Evolutionary conservation across 805 yeast species (phyloP).

Genomic region (Metschnikowia dekortorum): DNA sequence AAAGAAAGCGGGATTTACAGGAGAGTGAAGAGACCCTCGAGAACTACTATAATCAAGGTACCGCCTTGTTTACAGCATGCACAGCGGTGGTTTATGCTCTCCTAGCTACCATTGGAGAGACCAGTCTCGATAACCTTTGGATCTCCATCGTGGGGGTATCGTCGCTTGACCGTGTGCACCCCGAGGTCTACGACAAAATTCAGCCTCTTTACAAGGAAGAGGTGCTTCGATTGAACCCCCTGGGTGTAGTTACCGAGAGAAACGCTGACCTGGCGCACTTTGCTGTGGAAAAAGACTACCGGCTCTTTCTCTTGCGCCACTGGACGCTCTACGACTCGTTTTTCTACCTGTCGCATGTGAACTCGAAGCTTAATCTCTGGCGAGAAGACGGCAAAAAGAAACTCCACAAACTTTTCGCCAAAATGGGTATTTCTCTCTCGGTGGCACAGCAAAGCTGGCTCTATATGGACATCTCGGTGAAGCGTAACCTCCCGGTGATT

Average conservation of each 20-base stretch:
- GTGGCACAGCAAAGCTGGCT: conserved; percentile 92
- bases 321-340: conserved; percentile 92
- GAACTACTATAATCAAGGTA: conserved; percentile 78
- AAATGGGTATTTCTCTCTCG: conserved; percentile 89
- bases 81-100: conserved; percentile 79
- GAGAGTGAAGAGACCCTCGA: conserved; percentile 57
- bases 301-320: conserved; percentile 80
- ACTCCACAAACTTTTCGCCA: conserved; percentile 87
- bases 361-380: conserved; percentile 84
- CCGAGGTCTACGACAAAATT: conserved; percentile 66
- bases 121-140: conserved; percentile 71
- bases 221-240: conserved; percentile 61
- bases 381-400: conserved; percentile 85
- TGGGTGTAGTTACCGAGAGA: conserved; percentile 24
- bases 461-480: conserved; percentile 77
- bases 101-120: conserved; percentile 77
- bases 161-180: conserved; percentile 68
- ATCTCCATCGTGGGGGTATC: conserved; percentile 83
- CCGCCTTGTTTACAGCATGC: conserved; percentile 67
- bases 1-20: conserved; percentile 38
- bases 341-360: conserved; percentile 84
- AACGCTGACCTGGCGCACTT: conserved; percentile 45
- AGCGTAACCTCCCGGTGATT: conserved; percentile 64
- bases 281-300: conserved; percentile 75
- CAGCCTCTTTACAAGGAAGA: conserved; percentile 79